Evolutionary conservation across 192 early-diverging fungal species (phyloP).

Genomic region (Glomus cerebriforme): DNA sequence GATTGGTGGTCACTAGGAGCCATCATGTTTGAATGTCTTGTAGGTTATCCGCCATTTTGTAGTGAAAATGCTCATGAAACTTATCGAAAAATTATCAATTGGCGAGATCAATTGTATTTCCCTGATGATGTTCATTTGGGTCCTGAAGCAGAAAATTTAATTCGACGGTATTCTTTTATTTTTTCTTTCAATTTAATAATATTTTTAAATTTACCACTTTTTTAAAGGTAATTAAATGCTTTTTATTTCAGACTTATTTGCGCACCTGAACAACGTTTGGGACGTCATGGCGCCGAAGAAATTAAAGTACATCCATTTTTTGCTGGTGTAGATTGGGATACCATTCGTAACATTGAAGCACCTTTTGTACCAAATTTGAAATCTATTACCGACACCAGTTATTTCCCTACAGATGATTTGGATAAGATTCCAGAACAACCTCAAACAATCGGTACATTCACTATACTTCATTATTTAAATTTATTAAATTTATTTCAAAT

Average conservation of each 20-base stretch:
- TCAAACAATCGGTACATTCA: constrained; percentile 1
- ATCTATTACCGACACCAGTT: constrained; percentile 96
- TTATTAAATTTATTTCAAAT: background rate
- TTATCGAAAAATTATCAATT: constrained; percentile 97
- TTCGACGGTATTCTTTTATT: constrained; percentile 63
- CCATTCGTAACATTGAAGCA: constrained; percentile 78
- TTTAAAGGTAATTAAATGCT: background rate
- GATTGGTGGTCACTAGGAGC: constrained; percentile 99
- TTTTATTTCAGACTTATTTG: constrained; percentile 71
- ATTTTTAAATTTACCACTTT: background rate
- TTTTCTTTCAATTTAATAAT: background rate
- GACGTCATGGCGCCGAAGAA: constrained; percentile 75
- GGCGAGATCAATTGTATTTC: constrained; percentile 87
- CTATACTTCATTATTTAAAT: too few relatives aligned
- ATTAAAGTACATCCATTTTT: constrained; percentile 96
- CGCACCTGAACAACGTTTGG: constrained; percentile 83
- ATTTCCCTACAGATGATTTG: constrained; percentile 96
- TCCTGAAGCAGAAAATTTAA: constrained; percentile 89
- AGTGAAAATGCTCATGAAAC: constrained; percentile 94
- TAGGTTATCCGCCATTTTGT: constrained; percentile 98
- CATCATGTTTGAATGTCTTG: constrained; percentile 99
- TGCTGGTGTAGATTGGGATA: constrained; percentile 88
- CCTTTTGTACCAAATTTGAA: constrained; percentile 90
- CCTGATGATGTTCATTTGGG: constrained; percentile 93
- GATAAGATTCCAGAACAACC: constrained; percentile 68